Evolutionary conservation across 2,329 filamentous ascomycete species (phyloP).

Genomic region (Pseudocercospora ulei): DNA sequence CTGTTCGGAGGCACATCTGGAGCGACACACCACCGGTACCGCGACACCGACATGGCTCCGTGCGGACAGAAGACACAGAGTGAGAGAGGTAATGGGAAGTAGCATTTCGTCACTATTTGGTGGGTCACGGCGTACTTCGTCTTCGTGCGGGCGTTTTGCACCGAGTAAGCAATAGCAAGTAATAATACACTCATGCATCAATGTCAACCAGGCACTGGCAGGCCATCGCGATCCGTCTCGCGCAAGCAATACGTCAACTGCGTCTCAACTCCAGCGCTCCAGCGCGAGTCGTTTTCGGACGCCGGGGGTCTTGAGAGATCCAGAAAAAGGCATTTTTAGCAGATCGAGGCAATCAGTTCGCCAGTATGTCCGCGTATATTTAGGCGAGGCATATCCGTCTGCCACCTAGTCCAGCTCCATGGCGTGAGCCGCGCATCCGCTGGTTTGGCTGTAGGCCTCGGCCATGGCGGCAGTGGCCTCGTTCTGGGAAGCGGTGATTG

Average conservation of each 20-base stretch:
- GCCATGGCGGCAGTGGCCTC: slow-evolving; percentile 21
- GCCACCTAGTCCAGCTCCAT: slow-evolving; percentile 31
- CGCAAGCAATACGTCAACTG: slow-evolving; percentile 17
- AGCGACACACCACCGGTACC: too few relatives aligned
- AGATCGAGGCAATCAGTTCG: slow-evolving; percentile 4
- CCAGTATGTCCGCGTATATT: not conserved
- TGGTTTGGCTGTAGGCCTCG: slow-evolving; percentile 16
- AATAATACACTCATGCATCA: slow-evolving; percentile 12
- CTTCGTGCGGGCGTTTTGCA: slow-evolving; percentile 12
- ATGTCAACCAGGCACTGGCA: slow-evolving; percentile 9
- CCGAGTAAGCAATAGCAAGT: slow-evolving; percentile 12
- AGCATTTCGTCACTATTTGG: not conserved
- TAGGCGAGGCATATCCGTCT: not conserved
- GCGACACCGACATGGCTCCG: not conserved
- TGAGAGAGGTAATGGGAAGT: not conserved
- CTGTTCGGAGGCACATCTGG: too few relatives aligned
- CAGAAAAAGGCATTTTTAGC: slow-evolving; percentile 7
- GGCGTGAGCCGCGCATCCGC: slow-evolving; percentile 29
- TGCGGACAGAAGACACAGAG: not conserved
- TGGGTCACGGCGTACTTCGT: slow-evolving; percentile 8
- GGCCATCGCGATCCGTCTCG: slow-evolving; percentile 9
- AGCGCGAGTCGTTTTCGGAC: slow-evolving; percentile 15
- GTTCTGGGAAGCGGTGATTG: slow-evolving; percentile 26
- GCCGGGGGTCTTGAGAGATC: slow-evolving; percentile 11
- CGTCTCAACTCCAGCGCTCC: slow-evolving; percentile 19